These are phyloP conservation scores for Blastobotrys persicus DNA, from an alignment of 1,139 yeast species.

Conservation along the genomic window DNA sequence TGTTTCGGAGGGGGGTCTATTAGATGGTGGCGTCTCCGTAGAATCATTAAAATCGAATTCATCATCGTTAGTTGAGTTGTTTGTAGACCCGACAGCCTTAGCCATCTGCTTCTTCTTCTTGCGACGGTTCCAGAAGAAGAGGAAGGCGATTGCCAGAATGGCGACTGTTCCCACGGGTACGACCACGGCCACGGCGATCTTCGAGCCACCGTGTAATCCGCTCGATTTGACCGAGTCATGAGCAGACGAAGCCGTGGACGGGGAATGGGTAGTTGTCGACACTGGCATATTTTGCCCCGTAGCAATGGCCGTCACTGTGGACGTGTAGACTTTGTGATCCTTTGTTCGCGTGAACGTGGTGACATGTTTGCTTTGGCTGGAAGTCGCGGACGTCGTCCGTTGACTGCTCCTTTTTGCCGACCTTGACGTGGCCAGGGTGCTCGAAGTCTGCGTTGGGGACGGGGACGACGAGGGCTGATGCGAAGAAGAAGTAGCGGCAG, in stretches of 20 bases:
- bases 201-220: slow-evolving; percentile 20
- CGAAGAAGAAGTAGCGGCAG: slow-evolving; percentile 1
- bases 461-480: not conserved
- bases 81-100: slow-evolving; percentile 1
- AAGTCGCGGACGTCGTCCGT: not conserved
- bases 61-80: slow-evolving; percentile 1
- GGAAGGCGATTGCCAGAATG: slow-evolving; percentile 5
- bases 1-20: slow-evolving; percentile 8
- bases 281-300: not conserved
- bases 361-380: slow-evolving; percentile 4
- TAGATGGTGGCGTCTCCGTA: slow-evolving; percentile 5
- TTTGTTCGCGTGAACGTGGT: slow-evolving; percentile 3
- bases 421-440: not conserved
- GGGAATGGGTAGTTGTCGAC: not conserved
- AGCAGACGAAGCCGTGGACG: not conserved
- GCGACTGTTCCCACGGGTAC: slow-evolving; percentile 20
- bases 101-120: slow-evolving; percentile 1
- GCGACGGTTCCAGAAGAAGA: slow-evolving; percentile 16
- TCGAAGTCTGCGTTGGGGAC: not conserved
- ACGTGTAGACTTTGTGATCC: slow-evolving; percentile 4
- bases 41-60: slow-evolving; percentile 6
- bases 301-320: slow-evolving; percentile 3
- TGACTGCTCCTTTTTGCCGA: not conserved
- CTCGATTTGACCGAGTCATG: not conserved
- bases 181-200: slow-evolving; percentile 22